These are phyloP conservation scores for Rhizopogon vesiculosus DNA, from an alignment of 768 basidiomycete species.

Conservation along the genomic window DNA sequence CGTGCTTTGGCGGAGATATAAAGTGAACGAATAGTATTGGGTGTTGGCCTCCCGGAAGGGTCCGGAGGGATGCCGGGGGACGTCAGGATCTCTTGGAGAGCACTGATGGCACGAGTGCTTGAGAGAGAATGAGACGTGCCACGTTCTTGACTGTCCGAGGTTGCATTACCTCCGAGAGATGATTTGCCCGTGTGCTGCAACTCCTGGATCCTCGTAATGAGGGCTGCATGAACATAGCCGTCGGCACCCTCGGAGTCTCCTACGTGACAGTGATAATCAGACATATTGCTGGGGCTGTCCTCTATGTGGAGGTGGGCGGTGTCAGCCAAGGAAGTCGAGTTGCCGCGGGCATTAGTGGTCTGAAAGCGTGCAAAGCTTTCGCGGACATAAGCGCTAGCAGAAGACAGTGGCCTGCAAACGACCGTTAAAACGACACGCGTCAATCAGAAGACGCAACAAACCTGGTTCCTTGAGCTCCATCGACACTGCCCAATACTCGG, in stretches of 20 bases:
- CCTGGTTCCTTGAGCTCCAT: constrained; percentile 7
- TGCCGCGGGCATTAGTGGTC: too few species aligned
- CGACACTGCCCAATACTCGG: constrained; percentile 37
- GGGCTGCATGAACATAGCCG: too few species aligned
- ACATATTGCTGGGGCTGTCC: too few species aligned
- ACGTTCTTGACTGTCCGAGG: neutral
- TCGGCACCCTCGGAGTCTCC: too few species aligned
- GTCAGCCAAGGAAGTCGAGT: too few species aligned
- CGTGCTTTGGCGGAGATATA: constrained; percentile 33
- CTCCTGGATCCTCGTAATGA: neutral
- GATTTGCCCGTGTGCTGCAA: neutral
- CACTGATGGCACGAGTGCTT: neutral
- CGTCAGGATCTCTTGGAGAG: neutral
- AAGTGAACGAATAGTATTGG: constrained; percentile 32
- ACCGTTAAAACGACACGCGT: neutral
- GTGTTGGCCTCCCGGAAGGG: constrained; percentile 11
- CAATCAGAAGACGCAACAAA: neutral
- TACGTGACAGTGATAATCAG: too few species aligned
- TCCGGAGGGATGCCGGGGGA: neutral
- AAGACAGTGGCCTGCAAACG: neutral
- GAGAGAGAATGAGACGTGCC: neutral
- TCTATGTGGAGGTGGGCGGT: too few species aligned
- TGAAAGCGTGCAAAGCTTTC: neutral
- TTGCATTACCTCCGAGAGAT: neutral
- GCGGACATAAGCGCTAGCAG: neutral